Conservation (phyloP, 2,329 filamentous ascomycete genomes). For the Leptographium radiaticola region DNA sequence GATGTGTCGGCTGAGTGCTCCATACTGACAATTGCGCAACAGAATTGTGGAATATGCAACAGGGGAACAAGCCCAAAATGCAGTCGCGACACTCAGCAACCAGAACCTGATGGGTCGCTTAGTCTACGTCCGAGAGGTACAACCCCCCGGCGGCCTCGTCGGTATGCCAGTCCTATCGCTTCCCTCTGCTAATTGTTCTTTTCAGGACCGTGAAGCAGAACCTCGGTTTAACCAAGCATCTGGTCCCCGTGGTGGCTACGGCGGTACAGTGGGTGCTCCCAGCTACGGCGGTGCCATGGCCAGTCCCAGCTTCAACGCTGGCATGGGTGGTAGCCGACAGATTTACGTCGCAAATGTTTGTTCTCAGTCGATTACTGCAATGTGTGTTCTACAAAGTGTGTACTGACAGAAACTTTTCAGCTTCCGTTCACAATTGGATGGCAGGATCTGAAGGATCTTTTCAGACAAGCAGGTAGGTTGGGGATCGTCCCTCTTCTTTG, state of each 20-base stretch:
- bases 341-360: constrained; percentile 98
- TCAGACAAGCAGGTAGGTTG: constrained; percentile 84
- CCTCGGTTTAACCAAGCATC: constrained; percentile 81
- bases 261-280: constrained; percentile 2
- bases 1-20: not conserved
- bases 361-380: constrained; percentile 20
- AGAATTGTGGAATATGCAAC: constrained; percentile 99
- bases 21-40: not conserved
- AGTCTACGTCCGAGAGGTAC: constrained; percentile 94
- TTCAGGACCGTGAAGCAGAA: constrained; percentile 90
- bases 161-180: not conserved
- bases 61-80: constrained; percentile 95
- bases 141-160: constrained; percentile 10
- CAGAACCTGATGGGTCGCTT: constrained; percentile 97
- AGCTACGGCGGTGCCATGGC: constrained; percentile 27
- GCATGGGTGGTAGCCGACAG: constrained; percentile 54
- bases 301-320: constrained; percentile 42
- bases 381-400: not conserved
- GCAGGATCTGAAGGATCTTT: constrained; percentile 98
- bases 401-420: constrained; percentile 35
- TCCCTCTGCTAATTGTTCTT: not conserved
- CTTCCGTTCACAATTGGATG: constrained; percentile 95
- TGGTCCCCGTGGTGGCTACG: constrained; percentile 41
- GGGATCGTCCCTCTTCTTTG: not conserved
- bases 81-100: constrained; percentile 96